These are phyloP conservation scores for Cercospora zeina DNA, from an alignment of 2,329 filamentous ascomycete species.

Conservation along the genomic window DNA sequence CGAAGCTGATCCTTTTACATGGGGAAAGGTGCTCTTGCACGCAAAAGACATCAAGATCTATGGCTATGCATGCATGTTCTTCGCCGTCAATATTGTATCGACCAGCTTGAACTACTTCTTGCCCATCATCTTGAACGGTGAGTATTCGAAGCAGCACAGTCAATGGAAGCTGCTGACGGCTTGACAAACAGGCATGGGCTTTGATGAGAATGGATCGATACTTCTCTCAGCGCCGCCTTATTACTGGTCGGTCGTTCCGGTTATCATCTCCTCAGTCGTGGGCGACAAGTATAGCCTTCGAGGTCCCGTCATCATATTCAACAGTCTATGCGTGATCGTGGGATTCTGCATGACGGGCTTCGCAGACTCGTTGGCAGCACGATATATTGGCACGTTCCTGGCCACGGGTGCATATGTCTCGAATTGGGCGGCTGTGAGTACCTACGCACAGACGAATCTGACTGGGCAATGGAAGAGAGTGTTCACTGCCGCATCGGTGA, in stretches of 20 bases:
- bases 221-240: conserved; percentile 67
- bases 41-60: conserved; percentile 64
- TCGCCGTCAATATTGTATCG: conserved; percentile 66
- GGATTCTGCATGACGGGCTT: conserved; percentile 69
- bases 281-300: conserved; percentile 63
- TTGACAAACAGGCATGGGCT: conserved; percentile 43
- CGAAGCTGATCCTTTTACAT: conserved; percentile 57
- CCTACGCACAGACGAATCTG: conserved; percentile 64
- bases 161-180: background rate
- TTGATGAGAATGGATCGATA: conserved; percentile 51
- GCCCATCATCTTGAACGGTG: conserved; percentile 45
- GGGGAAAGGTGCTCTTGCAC: conserved; percentile 57
- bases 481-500: conserved; percentile 61
- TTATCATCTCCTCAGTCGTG: conserved; percentile 61
- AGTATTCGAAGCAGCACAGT: background rate
- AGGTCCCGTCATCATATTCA: conserved; percentile 65
- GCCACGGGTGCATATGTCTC: conserved; percentile 68
- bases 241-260: conserved; percentile 66
- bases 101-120: conserved; percentile 67
- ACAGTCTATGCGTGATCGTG: conserved; percentile 60
- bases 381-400: conserved; percentile 65
- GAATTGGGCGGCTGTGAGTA: conserved; percentile 67
- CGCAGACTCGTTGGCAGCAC: conserved; percentile 58
- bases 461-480: conserved; percentile 65
- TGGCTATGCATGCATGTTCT: conserved; percentile 65